Conservation (phyloP, 2,329 filamentous ascomycete species). For the Colletotrichum sp. region DNA sequence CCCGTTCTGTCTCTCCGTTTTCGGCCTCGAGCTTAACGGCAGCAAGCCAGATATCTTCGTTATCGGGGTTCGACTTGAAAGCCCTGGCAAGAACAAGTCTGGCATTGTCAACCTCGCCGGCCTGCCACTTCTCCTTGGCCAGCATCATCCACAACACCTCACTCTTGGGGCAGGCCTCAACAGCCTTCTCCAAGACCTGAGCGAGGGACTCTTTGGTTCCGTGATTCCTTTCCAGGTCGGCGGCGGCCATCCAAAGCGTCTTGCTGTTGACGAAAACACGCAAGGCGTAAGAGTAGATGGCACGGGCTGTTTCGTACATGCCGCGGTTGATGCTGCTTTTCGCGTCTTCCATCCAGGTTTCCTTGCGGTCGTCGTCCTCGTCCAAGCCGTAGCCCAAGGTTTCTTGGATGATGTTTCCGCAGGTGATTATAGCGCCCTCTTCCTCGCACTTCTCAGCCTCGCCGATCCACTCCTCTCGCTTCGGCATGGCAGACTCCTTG, state of each 20-base stretch:
- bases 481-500: conserved; percentile 94
- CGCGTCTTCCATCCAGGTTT: conserved; percentile 95
- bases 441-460: conserved; percentile 96
- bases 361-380: conserved; percentile 94
- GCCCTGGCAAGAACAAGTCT: conserved; percentile 84
- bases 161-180: conserved; percentile 89
- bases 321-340: conserved; percentile 81
- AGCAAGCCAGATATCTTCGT: conserved; percentile 97
- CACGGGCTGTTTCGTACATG: conserved; percentile 87
- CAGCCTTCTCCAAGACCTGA: conserved; percentile 87
- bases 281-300: conserved; percentile 91
- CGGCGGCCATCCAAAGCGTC: conserved; percentile 88
- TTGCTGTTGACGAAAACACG: conserved; percentile 89
- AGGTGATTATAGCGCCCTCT: conserved; percentile 86
- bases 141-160: conserved; percentile 96
- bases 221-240: conserved; percentile 89
- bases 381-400: conserved; percentile 93
- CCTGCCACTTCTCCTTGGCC: conserved; percentile 92
- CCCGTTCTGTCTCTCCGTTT: conserved; percentile 81
- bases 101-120: conserved; percentile 86
- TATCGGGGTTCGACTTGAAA: conserved; percentile 94
- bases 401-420: conserved; percentile 87
- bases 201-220: conserved; percentile 84
- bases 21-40: conserved; percentile 97
- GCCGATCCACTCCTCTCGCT: conserved; percentile 94